Percentiles rank a stretch among this genome's conserved stretches.
Conservation (phyloP, 257 asterid species). For the Solanum megistacrolobum region DNA sequence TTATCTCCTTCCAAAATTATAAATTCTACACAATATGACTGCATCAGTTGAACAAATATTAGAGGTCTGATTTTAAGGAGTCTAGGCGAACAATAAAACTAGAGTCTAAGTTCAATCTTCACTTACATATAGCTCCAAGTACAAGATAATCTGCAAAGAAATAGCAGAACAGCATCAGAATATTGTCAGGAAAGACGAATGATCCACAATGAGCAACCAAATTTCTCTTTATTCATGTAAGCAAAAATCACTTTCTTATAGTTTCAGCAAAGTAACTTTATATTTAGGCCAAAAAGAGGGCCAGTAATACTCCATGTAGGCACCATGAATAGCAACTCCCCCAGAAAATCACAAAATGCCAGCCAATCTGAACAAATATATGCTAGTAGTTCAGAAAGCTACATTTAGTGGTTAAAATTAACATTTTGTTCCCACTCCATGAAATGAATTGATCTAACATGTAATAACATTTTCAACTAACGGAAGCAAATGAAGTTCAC, state of each 20-base stretch:
- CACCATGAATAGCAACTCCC: not conserved
- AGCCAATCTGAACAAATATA: not conserved
- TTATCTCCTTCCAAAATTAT: slow-evolving; percentile 82
- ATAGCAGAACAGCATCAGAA: not conserved
- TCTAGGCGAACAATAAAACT: not conserved
- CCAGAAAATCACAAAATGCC: not conserved
- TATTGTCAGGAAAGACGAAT: not conserved
- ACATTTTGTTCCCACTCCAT: not conserved
- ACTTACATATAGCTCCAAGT: slow-evolving; percentile 79
- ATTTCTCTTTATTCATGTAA: not conserved
- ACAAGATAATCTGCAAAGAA: slow-evolving; percentile 59
- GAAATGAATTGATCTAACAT: not conserved
- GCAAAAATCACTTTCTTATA: not conserved
- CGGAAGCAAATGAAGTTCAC: not conserved
- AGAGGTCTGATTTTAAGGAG: not conserved
- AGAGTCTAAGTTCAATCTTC: not conserved
- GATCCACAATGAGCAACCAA: not conserved
- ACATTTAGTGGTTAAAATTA: not conserved
- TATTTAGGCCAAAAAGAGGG: not conserved
- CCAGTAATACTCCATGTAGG: not conserved
- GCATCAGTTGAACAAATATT: slow-evolving; percentile 12
- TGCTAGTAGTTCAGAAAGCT: not conserved
- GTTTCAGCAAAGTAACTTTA: not conserved
- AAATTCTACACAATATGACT: slow-evolving; percentile 76
- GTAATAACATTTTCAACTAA: not conserved